Evolutionary conservation across 2,329 filamentous ascomycete species (phyloP).

Genomic region (Cladosporium sp.): DNA sequence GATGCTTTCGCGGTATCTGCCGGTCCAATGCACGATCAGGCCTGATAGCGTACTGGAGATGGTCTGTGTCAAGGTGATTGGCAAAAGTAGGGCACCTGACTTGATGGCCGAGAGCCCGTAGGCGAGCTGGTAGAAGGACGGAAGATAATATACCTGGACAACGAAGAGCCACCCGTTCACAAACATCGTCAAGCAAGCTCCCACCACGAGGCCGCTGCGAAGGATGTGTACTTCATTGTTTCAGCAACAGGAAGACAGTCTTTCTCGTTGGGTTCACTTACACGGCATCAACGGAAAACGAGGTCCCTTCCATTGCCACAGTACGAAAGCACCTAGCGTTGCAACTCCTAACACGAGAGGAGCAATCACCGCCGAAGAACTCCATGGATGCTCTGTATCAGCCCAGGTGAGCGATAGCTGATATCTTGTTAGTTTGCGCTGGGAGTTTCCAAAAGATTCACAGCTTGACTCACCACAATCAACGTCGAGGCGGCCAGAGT

Average conservation of each 20-base stretch:
- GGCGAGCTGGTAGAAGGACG: conserved; percentile 20
- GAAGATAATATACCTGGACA: conserved; percentile 48
- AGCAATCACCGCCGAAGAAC: conserved; percentile 35
- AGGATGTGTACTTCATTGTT: conserved; percentile 47
- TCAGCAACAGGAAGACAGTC: background rate
- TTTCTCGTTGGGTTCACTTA: conserved; percentile 18
- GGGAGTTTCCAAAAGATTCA: background rate
- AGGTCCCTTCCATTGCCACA: conserved; percentile 52
- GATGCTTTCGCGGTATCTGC: conserved; percentile 33
- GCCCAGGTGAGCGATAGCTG: conserved; percentile 50
- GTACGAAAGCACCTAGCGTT: conserved; percentile 46
- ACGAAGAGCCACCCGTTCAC: conserved; percentile 59
- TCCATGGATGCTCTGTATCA: conserved; percentile 56
- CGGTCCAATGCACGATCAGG: conserved; percentile 20
- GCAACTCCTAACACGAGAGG: conserved; percentile 43
- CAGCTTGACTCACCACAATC: conserved; percentile 37
- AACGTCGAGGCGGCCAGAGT: conserved; percentile 46
- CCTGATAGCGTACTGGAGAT: conserved; percentile 18
- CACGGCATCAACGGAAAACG: conserved; percentile 46
- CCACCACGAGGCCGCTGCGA: conserved; percentile 50
- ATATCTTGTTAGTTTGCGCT: background rate
- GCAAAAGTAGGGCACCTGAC: conserved; percentile 17
- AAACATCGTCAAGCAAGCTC: conserved; percentile 44
- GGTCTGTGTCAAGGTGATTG: conserved; percentile 19
- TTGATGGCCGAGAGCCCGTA: conserved; percentile 19